These are phyloP conservation scores for Clausena lansium DNA, from an alignment of 345 rosid genomes.

Conservation along the genomic window DNA sequence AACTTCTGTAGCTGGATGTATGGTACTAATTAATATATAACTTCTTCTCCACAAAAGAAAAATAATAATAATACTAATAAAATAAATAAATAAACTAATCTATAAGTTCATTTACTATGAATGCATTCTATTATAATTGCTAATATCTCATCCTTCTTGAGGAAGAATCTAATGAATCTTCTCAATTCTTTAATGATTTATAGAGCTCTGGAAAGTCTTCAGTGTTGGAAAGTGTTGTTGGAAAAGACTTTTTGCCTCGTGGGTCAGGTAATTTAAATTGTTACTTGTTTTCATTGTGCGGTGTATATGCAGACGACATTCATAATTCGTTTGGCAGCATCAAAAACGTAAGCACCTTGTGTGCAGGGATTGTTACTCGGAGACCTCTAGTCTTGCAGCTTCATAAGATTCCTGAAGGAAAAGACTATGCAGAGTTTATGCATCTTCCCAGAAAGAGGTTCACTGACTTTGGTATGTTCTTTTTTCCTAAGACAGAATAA, in stretches of 20 bases:
- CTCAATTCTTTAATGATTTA: slow-evolving; percentile 11
- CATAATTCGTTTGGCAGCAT: not conserved
- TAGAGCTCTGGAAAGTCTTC: slow-evolving; percentile 99
- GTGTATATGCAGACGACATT: not conserved
- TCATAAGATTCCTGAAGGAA: slow-evolving; percentile 84
- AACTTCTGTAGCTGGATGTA: not conserved
- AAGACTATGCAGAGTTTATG: slow-evolving; percentile 95
- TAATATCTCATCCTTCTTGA: not conserved
- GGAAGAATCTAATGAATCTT: slow-evolving; percentile 17
- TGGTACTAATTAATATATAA: too few species aligned
- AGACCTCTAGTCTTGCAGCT: slow-evolving; percentile 97
- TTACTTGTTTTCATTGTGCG: slow-evolving; percentile 4
- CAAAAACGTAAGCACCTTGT: slow-evolving; percentile 18
- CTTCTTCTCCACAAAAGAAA: too few species aligned
- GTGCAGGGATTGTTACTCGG: slow-evolving; percentile 92
- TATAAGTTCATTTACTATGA: slow-evolving; percentile 7
- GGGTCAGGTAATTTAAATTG: slow-evolving; percentile 66
- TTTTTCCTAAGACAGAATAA: not conserved
- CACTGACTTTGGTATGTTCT: slow-evolving; percentile 72
- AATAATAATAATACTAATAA: too few species aligned
- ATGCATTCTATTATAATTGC: not conserved
- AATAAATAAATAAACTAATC: not conserved
- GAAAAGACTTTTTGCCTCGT: slow-evolving; percentile 96
- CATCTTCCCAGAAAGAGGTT: slow-evolving; percentile 87
- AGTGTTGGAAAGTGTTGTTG: slow-evolving; percentile 88